Evolutionary conservation across 106 monocot genomes (phyloP), one percentile per base, ranked within the genome.

Genomic region (Iris macrosiphon): DNA sequence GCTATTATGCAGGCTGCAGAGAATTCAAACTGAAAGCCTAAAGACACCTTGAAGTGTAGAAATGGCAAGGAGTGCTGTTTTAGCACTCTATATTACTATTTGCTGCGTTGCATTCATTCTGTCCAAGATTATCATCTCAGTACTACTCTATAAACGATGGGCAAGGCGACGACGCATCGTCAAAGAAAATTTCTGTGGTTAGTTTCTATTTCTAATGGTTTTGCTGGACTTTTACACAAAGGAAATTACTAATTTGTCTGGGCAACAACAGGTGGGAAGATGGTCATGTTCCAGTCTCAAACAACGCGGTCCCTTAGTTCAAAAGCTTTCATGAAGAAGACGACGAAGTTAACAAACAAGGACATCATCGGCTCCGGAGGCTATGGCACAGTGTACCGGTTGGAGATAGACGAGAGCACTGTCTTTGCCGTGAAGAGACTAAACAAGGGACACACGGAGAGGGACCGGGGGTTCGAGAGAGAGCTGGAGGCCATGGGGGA

Each of bases 281-380:
- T 92, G 63, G 92, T 86, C 18, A 51, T 92, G 40, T 86, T 83
- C 63, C 57, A 69, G 26, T 85, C 91, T 1, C 65, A 75, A 1
- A 60, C 68, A 15, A 72, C 76, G 9, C 79, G 69, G 27, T 63
- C 69, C 8, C 67, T 92, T 11, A 73, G 69, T 31, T 37, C 92
- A 0, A 79, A 79, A 45, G 49, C 53, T 5, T 83, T 86, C 49
- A 56, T 92, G 67, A 79, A 71, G 76, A 76, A 65, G 61, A 76
- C 73, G 7, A 86, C 65, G 82, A 79, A 72, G 71, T 33, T 92
- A 15, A 83, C 86, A 2, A 92, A 65, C 86, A 92, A 93, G 62
- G 92, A 93, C 27, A 77, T 93, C 53, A 83, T 93, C 4, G 92
- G 92, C 18, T 74, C 76, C 2, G 92, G 92, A 27, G 93, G 93